phyloP scores from a whole-genome alignment of 2,329 filamentous ascomycete genomes.

The Cladosporium sp. region DNA sequence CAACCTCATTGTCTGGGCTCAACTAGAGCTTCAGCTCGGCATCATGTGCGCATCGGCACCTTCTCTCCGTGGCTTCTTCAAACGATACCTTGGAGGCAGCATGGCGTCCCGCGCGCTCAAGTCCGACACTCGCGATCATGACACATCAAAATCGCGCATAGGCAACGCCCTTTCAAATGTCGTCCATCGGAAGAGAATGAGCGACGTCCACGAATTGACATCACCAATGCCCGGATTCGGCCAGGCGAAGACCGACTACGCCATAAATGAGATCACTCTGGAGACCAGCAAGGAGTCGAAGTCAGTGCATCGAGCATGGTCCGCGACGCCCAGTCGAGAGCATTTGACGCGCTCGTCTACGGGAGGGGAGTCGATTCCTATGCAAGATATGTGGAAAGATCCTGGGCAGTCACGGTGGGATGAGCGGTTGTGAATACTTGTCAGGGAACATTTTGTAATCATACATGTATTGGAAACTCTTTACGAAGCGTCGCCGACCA shows the following conservation, averaged over 20 bases:
- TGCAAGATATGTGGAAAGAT: background rate
- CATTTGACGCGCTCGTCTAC: too few relatives aligned
- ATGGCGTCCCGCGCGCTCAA: conserved; percentile 13
- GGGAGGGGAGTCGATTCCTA: too few relatives aligned
- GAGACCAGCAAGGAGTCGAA: background rate
- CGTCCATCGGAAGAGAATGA: too few relatives aligned
- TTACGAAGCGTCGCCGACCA: too few relatives aligned
- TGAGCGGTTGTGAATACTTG: too few relatives aligned
- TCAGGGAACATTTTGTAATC: too few relatives aligned
- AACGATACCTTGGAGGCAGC: conserved; percentile 37
- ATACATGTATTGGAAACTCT: too few relatives aligned
- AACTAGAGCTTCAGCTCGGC: conserved; percentile 38
- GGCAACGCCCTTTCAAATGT: background rate
- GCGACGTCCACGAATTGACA: background rate
- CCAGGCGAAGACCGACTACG: background rate
- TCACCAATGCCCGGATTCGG: background rate
- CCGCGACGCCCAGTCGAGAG: background rate
- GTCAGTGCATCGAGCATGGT: background rate
- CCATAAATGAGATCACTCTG: background rate
- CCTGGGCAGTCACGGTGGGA: background rate
- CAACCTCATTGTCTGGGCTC: conserved; percentile 44
- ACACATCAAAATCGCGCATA: background rate
- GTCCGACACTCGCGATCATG: background rate
- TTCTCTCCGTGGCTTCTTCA: conserved; percentile 46
- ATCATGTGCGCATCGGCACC: conserved; percentile 41